phyloP scores from a whole-genome alignment of 495 filamentous ascomycete genomes.

The Hyaloscypha variabilis region DNA sequence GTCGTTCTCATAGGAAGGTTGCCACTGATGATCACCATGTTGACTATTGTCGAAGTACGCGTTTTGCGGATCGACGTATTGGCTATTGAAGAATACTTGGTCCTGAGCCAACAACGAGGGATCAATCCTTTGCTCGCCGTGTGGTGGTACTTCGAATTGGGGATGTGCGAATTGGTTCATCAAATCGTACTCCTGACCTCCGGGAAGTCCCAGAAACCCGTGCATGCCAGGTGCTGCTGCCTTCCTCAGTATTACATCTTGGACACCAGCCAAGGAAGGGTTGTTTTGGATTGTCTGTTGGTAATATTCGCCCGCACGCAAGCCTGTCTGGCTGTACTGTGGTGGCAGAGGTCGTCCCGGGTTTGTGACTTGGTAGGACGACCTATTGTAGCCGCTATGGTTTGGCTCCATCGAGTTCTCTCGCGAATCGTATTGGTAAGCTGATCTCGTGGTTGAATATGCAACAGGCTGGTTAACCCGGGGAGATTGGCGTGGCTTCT shows the following conservation, averaged over 20 bases:
- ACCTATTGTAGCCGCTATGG: conserved; percentile 45
- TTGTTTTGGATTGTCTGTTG: conserved; percentile 54
- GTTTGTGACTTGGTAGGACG: conserved; percentile 63
- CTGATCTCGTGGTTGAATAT: conserved; percentile 34
- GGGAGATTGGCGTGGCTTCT: conserved; percentile 34
- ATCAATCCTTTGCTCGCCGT: conserved; percentile 29
- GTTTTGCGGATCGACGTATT: conserved; percentile 11
- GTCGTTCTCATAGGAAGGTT: conserved; percentile 16
- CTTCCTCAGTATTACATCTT: conserved; percentile 54
- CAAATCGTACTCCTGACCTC: conserved; percentile 30
- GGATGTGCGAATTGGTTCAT: conserved; percentile 19
- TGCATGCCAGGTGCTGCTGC: conserved; percentile 40
- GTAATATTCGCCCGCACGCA: conserved; percentile 60
- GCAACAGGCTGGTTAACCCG: conserved; percentile 33
- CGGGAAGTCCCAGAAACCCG: conserved; percentile 22
- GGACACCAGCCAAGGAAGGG: conserved; percentile 39
- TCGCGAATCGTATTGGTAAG: conserved; percentile 29
- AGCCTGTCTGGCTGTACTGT: conserved; percentile 53
- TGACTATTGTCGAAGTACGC: conserved; percentile 19
- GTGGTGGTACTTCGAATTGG: conserved; percentile 10
- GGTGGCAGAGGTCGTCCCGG: conserved; percentile 61
- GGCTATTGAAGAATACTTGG: conserved; percentile 9
- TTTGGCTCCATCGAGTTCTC: conserved; percentile 38
- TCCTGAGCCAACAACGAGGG: conserved; percentile 24
- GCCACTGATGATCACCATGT: conserved; percentile 20